phyloP scores from a whole-genome alignment of 345 rosid species.

The Euphorbia tirucalli region DNA sequence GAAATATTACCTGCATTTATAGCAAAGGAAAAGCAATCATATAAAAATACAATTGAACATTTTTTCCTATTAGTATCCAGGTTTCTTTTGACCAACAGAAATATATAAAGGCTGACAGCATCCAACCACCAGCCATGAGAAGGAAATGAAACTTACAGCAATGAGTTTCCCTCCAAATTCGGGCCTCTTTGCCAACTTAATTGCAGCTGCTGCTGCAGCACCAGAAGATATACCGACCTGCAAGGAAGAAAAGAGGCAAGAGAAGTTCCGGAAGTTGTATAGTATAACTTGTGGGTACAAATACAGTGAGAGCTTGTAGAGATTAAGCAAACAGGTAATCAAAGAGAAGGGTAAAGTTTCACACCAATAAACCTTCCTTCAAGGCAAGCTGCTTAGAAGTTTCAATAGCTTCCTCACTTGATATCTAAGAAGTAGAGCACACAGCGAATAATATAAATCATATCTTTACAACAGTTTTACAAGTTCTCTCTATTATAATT shows the following conservation, averaged over 20 bases:
- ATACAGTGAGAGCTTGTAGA: neutral
- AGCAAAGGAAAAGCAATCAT: neutral
- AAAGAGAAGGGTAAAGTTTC: neutral
- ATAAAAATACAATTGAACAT: too few species aligned
- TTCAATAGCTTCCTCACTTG: conserved; percentile 83
- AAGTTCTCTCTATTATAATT: too few species aligned
- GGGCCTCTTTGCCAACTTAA: conserved; percentile 47
- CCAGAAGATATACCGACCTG: conserved; percentile 65
- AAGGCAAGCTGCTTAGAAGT: conserved; percentile 75
- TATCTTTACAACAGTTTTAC: too few species aligned
- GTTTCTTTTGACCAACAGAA: too few species aligned
- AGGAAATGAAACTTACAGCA: conserved; percentile 33
- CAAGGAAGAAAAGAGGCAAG: too few species aligned
- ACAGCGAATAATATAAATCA: too few species aligned
- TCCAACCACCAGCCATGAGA: too few species aligned
- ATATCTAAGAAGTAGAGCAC: conserved; percentile 41
- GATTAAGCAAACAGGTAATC: neutral
- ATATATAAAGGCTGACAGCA: too few species aligned
- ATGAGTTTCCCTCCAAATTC: conserved; percentile 54
- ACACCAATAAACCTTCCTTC: conserved; percentile 84
- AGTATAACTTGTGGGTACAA: too few species aligned
- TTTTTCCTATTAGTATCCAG: too few species aligned
- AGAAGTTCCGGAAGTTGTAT: too few species aligned
- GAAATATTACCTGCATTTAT: conserved; percentile 22
- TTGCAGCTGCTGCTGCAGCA: conserved; percentile 56